Evolutionary conservation across 2,329 filamentous ascomycete genomes (phyloP).

Genomic region (Ustilaginoidea virens): DNA sequence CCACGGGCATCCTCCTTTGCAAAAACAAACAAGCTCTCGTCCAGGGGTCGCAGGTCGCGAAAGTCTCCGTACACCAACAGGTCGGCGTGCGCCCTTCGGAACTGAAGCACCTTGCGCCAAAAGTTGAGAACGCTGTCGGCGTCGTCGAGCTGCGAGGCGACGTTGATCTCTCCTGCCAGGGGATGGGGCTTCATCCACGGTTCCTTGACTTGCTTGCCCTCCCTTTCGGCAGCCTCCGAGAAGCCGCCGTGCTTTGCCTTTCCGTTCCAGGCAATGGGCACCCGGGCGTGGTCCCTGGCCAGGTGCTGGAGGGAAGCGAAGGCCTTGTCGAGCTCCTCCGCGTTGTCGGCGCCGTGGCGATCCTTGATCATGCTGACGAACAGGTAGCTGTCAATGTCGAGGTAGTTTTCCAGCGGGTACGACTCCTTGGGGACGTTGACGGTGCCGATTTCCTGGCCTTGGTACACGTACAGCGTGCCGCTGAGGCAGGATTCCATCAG

Average conservation of each 20-base stretch:
- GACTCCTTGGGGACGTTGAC: constrained; percentile 42
- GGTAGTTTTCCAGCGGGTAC: constrained; percentile 40
- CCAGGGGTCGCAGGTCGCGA: constrained; percentile 9
- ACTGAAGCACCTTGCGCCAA: constrained; percentile 16
- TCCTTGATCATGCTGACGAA: constrained; percentile 17
- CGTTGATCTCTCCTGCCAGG: constrained; percentile 31
- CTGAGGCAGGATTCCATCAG: constrained; percentile 34
- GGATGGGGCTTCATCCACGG: constrained; percentile 20
- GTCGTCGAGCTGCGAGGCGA: constrained; percentile 32
- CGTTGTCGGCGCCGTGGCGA: constrained; percentile 12
- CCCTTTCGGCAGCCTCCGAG: constrained; percentile 19
- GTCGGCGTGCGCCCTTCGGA: constrained; percentile 16
- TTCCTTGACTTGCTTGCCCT: constrained; percentile 12
- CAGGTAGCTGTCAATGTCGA: constrained; percentile 32
- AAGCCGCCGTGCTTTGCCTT: constrained; percentile 17
- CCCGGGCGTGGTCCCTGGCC: constrained; percentile 46
- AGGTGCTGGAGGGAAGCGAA: constrained; percentile 17
- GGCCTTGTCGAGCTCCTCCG: constrained; percentile 19
- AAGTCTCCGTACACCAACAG: constrained; percentile 21
- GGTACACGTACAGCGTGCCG: constrained; percentile 51
- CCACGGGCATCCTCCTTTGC: constrained; percentile 14
- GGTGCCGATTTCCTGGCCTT: constrained; percentile 52
- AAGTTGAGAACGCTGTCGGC: constrained; percentile 18
- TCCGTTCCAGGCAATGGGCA: constrained; percentile 49
- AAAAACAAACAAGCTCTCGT: constrained; percentile 14